Percentiles rank a stretch among this genome's conserved stretches.
Evolutionary conservation across 2,329 filamentous ascomycete species (phyloP).

Genomic region (Fusarium duplospermum): DNA sequence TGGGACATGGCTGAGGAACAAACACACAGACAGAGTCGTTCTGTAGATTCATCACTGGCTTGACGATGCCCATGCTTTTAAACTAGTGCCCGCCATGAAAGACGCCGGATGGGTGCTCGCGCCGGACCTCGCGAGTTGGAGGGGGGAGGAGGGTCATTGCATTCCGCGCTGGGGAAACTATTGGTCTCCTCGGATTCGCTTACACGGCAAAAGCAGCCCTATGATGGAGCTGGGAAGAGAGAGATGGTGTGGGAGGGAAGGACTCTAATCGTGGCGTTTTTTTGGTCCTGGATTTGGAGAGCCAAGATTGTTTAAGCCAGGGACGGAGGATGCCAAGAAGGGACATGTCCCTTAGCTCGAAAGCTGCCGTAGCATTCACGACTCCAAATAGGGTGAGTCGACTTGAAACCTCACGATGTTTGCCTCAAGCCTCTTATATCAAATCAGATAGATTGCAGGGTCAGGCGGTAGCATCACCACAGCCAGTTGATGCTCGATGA

Average conservation of each 20-base stretch:
- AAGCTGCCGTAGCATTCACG: background rate
- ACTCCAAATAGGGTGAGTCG: background rate
- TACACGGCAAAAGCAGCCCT: background rate
- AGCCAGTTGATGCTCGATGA: background rate
- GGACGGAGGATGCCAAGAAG: background rate
- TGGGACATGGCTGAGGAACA: background rate
- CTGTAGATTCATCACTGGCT: background rate
- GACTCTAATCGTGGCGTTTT: background rate
- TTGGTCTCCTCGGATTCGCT: background rate
- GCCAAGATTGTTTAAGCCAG: background rate
- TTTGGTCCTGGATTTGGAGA: background rate
- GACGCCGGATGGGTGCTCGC: slow-evolving; percentile 6
- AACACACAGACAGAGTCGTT: background rate
- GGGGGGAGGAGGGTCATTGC: background rate
- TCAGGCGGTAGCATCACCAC: background rate
- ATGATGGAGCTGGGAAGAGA: background rate
- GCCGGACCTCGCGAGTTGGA: slow-evolving; percentile 1
- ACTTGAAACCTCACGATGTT: background rate
- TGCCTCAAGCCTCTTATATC: background rate
- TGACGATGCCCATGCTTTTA: background rate
- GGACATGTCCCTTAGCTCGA: background rate
- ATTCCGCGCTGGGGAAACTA: background rate
- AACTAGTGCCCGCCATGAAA: background rate
- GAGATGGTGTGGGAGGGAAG: background rate
- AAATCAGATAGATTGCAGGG: background rate